Percentiles rank a stretch among this genome's conserved stretches.
phyloP scores from a whole-genome alignment of 148 eudicot genomes.

The Rhododendron kiyosumense region DNA sequence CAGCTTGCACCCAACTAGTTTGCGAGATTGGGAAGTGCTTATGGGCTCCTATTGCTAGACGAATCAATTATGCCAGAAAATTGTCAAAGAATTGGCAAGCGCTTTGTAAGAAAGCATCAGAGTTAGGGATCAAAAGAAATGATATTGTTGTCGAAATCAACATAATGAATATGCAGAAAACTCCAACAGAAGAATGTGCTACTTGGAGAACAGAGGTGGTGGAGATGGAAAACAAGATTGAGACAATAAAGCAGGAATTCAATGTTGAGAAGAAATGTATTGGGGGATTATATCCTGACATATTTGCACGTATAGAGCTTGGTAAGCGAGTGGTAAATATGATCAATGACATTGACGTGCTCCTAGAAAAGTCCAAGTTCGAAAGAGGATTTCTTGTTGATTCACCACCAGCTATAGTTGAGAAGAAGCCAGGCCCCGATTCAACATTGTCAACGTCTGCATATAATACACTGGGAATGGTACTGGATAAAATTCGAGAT shows the following conservation, averaged over 20 bases:
- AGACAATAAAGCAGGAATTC: conserved; percentile 25
- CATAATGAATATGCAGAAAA: neutral
- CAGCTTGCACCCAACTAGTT: neutral
- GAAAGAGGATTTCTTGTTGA: neutral
- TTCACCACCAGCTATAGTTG: neutral
- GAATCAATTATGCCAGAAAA: neutral
- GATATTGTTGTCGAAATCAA: neutral
- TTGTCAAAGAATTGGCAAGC: neutral
- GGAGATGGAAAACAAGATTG: conserved; percentile 10
- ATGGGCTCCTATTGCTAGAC: no score
- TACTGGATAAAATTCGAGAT: neutral
- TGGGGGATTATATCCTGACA: neutral
- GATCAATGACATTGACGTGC: neutral
- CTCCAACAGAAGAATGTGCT: neutral
- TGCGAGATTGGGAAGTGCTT: neutral
- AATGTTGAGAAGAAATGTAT: conserved; percentile 14
- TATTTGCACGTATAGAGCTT: neutral
- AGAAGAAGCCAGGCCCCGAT: neutral
- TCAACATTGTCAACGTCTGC: neutral
- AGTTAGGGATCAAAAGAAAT: neutral
- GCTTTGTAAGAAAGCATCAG: neutral
- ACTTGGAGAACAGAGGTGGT: neutral
- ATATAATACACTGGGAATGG: neutral
- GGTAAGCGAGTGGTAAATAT: neutral
- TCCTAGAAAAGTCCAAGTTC: neutral